phyloP scores from a whole-genome alignment of 495 filamentous ascomycete species.

The Niebla homalea region DNA sequence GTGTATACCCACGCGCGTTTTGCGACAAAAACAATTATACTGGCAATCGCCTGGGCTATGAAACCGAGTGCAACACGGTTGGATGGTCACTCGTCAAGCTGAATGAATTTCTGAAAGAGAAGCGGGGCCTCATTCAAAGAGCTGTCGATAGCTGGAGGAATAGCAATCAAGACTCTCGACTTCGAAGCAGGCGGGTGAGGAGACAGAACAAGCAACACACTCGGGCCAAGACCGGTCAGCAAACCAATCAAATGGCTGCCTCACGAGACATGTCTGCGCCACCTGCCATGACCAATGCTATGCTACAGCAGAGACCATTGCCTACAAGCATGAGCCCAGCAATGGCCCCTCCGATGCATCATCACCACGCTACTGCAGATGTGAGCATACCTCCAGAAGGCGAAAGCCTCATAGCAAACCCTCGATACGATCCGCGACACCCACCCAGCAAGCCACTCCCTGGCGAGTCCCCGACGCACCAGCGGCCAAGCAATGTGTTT shows the following conservation, averaged over 20 bases:
- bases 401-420: slow-evolving; percentile 43
- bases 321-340: slow-evolving; percentile 47
- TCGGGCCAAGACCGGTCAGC: slow-evolving; percentile 45
- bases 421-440: slow-evolving; percentile 11
- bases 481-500: slow-evolving; percentile 69
- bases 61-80: slow-evolving; percentile 96
- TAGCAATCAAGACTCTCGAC: slow-evolving; percentile 87
- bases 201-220: slow-evolving; percentile 90
- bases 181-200: slow-evolving; percentile 81
- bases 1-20: slow-evolving; percentile 92
- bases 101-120: slow-evolving; percentile 79
- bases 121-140: slow-evolving; percentile 88
- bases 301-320: slow-evolving; percentile 34
- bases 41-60: slow-evolving; percentile 87
- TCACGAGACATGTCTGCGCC: slow-evolving; percentile 37
- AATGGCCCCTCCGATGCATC: slow-evolving; percentile 52
- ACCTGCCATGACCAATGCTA: slow-evolving; percentile 16
- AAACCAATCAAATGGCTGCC: slow-evolving; percentile 39
- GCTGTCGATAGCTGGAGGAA: slow-evolving; percentile 98
- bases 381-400: slow-evolving; percentile 56
- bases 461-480: slow-evolving; percentile 32
- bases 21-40: slow-evolving; percentile 91
- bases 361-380: slow-evolving; percentile 70
- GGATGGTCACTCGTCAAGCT: slow-evolving; percentile 92
- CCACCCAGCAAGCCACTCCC: slow-evolving; percentile 4